Evolutionary conservation across 2,329 filamentous ascomycete genomes (phyloP), one percentile per base, ranked within the genome.

Genomic region (Aspergillus ibericus): DNA sequence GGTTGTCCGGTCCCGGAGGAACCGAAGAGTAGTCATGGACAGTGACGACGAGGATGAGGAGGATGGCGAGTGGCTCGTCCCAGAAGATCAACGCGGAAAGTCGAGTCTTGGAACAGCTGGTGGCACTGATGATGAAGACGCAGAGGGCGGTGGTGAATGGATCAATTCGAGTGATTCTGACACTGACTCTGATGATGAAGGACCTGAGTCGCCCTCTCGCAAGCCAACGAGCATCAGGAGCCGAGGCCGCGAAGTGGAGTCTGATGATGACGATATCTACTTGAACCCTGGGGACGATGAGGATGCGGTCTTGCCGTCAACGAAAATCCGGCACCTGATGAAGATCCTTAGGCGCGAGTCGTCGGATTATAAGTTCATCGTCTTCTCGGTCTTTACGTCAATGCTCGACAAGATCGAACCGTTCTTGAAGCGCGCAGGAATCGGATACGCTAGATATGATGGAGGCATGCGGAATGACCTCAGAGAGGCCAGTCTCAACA

Each of bases 401-500:
- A 99, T 99, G 95, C 86, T 99, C 47, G 91, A 98, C 78, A 87
- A 98, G 27, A 88, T 99, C 62, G 92, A 98, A 72, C 95, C 95
- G 2, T 97, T 98, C 76, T 82, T 99, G 59, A 82, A 83, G 47
- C 83, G 86, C 50, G 87, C 89, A 13, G 85, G 87, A 13, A 88
- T 96, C 74, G 84, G 83, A 60, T 96, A 89, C 71, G 91, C 91
- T 15, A 90, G 95, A 55, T 99, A 99, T 76, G 95, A 99, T 72
- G 95, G 95, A 56, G 86, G 87, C 67, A 99, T 99, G 95, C 86
- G 87, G 71, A 97, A 97, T 72, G 93, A 98, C 69, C 85, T 87
- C 55, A 91, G 95, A 54, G 95, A 99, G 77, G 91, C 90, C 29
- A 93, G 91, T 63, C 82, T 99, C 16, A 82, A 89, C 56, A 85